Base-by-base conservation (phyloP, 176 grass and related monocot species). In the Saccharum officinarum region DNA sequence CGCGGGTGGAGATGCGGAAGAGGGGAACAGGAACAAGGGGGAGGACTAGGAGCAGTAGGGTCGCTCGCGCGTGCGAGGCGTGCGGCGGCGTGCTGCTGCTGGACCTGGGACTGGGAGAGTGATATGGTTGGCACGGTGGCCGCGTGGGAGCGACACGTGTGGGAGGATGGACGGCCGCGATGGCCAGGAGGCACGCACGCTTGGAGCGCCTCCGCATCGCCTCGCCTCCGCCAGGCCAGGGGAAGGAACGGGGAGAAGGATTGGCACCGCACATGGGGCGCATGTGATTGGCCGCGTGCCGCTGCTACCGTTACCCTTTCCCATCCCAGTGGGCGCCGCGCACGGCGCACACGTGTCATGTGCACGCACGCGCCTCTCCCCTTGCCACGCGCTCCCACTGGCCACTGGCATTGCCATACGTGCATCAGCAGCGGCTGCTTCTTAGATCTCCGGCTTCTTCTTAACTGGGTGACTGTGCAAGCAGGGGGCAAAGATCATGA, bases 81-180 rank as follows among this genome's bases (percentile, higher is more conserved):
- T 63, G 82, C 82, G 70, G 71, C 65, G 65, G 78, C 64, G 81
- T 63, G 81, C 81, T 8, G 61, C 40, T 41, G n/a, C 40, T 41
- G 12, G 41, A 22, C 55, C 45, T 50, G 8, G 40, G 79, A 30
- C 25, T 6, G 25, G 55, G 57, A 1, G 61, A 33, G 80, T 80
- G 69, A 88, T 97, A 91, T 88, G 90, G 78, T 69, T 83, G 79
- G 87, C 90, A 89, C 92, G 86, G 60, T 46, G 64, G 75, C 78
- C 59, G 61, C n/a, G 73, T 6, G 17, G 20, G 41, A 10, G 3
- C 37, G 86, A 91, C 95, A 89, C 92, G 88, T 94, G 88, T 87
- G 74, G 14, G 15, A 6, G 46, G 82, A 84, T 72, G 72, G 57
- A 88, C 88, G 85, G 79, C 62, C 63, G 13, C 22, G 80, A 86